Base-by-base conservation (phyloP, 495 filamentous ascomycete species). In the Penicillium maclennaniae region DNA sequence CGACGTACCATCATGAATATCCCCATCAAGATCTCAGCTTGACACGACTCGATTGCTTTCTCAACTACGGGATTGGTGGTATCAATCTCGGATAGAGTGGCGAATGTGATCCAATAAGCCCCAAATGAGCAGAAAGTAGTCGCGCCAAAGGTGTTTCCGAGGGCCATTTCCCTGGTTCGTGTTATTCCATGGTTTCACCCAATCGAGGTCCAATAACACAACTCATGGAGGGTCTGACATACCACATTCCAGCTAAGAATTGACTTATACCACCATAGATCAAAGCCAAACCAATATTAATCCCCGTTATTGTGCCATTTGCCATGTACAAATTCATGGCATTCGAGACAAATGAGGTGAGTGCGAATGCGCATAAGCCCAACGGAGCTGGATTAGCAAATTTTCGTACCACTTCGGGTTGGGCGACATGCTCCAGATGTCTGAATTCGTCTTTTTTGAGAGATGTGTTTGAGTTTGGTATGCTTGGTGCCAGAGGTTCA, bases 41-140 rank as follows among this genome's bases (percentile, higher is more conserved):
- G 61, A 53, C 83, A 82, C 4, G 72, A 67, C 5, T 53, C 61
- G 2, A 55, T 47, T 16, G 55, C 52, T 3, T 60, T 55, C 7
- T 51, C 47, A 57, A 83, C 83, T 0, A 65, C 68, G 36, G 84
- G 81, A 19, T 73, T 65, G 59, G 83, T 81, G 25, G 78, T 81
- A 28, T 82, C 75, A 0, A 88, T 83, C n/a, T 87, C 90, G 48
- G 91, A 77, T 53, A 91, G 79, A 71, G 95, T 83, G 53, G 78
- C 89, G 61, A 83, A 88, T 36, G 87, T 80, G 59, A 96, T 82
- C 91, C 91, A 96, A 81, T 95, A 95, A 50, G 89, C 91, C 44
- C 91, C 91, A 66, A 88, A 96, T 0, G 91, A 95, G 5, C 87
- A 89, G 45, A 96, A 82, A 4, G 91, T 88, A n/a, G 90, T 95